phyloP scores from a whole-genome alignment of 2,329 filamentous ascomycete species.

The Xylariaceae sp. region DNA sequence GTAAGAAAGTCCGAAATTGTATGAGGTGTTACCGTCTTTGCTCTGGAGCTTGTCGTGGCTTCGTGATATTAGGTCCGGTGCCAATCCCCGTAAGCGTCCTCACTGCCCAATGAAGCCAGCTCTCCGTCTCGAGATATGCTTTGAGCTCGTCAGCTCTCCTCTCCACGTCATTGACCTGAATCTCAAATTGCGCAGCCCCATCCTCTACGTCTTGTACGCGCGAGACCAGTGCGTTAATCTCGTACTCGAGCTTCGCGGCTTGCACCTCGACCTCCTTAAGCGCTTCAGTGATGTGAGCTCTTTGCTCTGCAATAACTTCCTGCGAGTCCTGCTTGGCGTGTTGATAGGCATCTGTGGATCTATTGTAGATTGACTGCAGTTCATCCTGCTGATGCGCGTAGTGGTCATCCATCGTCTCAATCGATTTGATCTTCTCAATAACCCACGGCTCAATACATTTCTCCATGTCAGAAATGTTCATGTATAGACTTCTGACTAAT shows the following conservation, averaged over 20 bases:
- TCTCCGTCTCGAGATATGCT: conserved; percentile 57
- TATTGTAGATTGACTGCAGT: conserved; percentile 63
- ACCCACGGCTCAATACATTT: conserved; percentile 58
- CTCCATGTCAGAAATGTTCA: conserved; percentile 48
- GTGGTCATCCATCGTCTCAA: conserved; percentile 57
- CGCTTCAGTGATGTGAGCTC: conserved; percentile 62
- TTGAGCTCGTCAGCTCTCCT: conserved; percentile 59
- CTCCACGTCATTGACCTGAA: conserved; percentile 70
- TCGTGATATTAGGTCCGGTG: conserved; percentile 54
- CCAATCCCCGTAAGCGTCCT: conserved; percentile 58
- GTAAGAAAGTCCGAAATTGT: too few relatives aligned
- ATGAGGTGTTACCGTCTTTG: too few relatives aligned
- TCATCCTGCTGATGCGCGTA: conserved; percentile 61
- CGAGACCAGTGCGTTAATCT: conserved; percentile 73
- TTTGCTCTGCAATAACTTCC: conserved; percentile 66
- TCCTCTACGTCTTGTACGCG: conserved; percentile 86
- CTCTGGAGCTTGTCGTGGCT: conserved; percentile 11
- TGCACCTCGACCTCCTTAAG: conserved; percentile 77
- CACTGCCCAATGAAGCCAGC: conserved; percentile 61
- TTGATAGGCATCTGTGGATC: conserved; percentile 67
- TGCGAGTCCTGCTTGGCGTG: conserved; percentile 62
- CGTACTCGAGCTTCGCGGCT: conserved; percentile 85
- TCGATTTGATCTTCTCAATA: conserved; percentile 46
- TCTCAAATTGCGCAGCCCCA: conserved; percentile 73
- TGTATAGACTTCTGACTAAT: conserved; percentile 52